These are phyloP conservation scores for Picochlorum sp. DNA, from an alignment of 139 green algal species.

Conservation along the genomic window DNA sequence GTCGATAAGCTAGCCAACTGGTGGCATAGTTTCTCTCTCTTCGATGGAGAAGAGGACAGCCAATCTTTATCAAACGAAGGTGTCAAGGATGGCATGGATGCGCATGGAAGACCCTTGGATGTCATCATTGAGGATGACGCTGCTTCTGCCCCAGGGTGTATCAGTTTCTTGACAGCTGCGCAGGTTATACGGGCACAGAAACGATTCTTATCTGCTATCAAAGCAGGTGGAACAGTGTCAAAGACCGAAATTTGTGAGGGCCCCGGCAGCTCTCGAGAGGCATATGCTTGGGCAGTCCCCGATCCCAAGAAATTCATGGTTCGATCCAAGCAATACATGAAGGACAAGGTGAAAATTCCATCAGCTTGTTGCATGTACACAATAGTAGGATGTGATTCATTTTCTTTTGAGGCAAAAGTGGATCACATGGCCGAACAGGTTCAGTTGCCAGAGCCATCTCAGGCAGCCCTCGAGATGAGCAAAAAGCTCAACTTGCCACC, in stretches of 20 bases:
- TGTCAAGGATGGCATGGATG: too few relatives aligned
- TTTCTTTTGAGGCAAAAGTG: conserved; percentile 59
- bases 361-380: conserved; percentile 52
- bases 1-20: background rate
- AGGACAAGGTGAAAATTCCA: conserved; percentile 45
- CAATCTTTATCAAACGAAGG: too few relatives aligned
- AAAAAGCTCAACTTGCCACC: conserved; percentile 44
- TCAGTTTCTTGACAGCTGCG: conserved; percentile 11
- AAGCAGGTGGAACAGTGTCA: conserved; percentile 13
- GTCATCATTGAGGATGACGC: background rate
- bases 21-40: background rate
- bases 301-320: conserved; percentile 22
- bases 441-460: conserved; percentile 46
- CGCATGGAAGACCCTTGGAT: too few relatives aligned
- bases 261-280: background rate
- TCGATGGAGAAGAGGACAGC: too few relatives aligned
- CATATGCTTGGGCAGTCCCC: conserved; percentile 12
- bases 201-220: conserved; percentile 8
- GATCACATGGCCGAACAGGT: conserved; percentile 60
- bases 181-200: background rate
- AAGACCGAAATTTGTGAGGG: background rate
- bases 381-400: conserved; percentile 61
- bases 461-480: conserved; percentile 16
- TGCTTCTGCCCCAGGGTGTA: conserved; percentile 10
- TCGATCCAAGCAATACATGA: conserved; percentile 26